These are phyloP conservation scores for Picocystis sp. DNA, from an alignment of 163 green algal species.

Conservation along the genomic window DNA sequence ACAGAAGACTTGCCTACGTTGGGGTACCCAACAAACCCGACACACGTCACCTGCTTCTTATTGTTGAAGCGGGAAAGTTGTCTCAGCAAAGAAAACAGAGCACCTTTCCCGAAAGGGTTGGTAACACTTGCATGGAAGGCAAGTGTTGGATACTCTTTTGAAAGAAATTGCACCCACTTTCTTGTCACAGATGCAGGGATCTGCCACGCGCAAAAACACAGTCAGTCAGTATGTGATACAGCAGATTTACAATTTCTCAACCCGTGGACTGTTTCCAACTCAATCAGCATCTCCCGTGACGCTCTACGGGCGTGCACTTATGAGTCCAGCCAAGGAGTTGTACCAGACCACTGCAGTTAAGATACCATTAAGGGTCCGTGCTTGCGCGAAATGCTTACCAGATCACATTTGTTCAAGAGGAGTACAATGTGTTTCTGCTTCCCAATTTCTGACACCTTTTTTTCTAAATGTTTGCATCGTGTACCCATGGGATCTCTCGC, in stretches of 20 bases:
- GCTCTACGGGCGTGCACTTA: too few species aligned
- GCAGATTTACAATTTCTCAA: too few species aligned
- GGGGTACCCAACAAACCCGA: conserved; percentile 45
- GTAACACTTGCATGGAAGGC: conserved; percentile 92
- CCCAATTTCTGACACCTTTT: conserved; percentile 72
- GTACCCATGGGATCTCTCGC: conserved; percentile 87
- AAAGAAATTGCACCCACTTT: conserved; percentile 81
- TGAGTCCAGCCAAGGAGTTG: too few species aligned
- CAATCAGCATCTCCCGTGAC: too few species aligned
- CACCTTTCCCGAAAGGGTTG: conserved; percentile 95
- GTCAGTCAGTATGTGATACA: too few species aligned
- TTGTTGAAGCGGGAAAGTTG: conserved; percentile 72
- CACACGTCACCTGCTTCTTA: conserved; percentile 89
- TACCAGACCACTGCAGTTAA: too few species aligned
- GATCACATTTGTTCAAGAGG: conserved; percentile 95
- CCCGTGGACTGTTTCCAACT: too few species aligned
- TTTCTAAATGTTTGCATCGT: conserved; percentile 77
- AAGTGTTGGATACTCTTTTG: conserved; percentile 79
- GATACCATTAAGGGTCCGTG: too few species aligned
- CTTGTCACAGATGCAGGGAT: conserved; percentile 95
- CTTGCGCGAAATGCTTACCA: conserved; percentile 41
- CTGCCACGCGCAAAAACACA: conserved; percentile 21
- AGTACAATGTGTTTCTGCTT: conserved; percentile 85
- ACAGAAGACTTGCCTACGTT: conserved; percentile 43
- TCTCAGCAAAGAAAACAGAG: conserved; percentile 79